These are phyloP conservation scores for Pichia sp. DNA, from an alignment of 1,139 yeast genomes.

Conservation along the genomic window DNA sequence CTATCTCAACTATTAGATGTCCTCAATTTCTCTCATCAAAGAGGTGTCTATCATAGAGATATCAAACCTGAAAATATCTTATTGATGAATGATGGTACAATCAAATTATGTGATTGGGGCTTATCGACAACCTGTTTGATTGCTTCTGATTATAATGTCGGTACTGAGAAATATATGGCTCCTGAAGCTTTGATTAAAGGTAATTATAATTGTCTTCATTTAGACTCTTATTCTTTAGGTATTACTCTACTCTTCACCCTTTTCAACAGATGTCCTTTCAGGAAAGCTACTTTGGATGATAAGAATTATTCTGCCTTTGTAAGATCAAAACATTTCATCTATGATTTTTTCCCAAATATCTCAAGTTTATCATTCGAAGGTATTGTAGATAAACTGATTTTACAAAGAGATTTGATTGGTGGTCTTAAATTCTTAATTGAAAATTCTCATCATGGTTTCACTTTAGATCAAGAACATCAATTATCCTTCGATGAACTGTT, in stretches of 20 bases:
- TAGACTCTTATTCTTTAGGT: constrained; percentile 86
- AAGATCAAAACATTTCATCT: constrained; percentile 23
- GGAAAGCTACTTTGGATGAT: constrained; percentile 25
- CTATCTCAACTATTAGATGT: constrained; percentile 38
- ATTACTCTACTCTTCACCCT: constrained; percentile 47
- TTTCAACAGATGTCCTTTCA: constrained; percentile 38
- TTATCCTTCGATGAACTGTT: background rate
- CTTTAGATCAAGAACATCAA: constrained; percentile 26
- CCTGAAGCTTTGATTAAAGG: constrained; percentile 50
- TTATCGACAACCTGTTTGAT: constrained; percentile 36
- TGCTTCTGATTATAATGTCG: constrained; percentile 42
- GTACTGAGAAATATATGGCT: constrained; percentile 54
- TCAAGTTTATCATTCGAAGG: constrained; percentile 22
- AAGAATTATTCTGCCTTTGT: constrained; percentile 23
- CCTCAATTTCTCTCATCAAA: constrained; percentile 35
- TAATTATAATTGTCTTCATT: constrained; percentile 49
- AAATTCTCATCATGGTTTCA: constrained; percentile 24
- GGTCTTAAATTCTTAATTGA: constrained; percentile 13
- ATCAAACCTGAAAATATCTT: constrained; percentile 50
- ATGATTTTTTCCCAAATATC: constrained; percentile 27
- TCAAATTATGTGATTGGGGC: constrained; percentile 54
- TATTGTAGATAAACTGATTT: constrained; percentile 23
- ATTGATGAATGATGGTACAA: constrained; percentile 35
- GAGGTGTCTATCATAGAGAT: constrained; percentile 46
- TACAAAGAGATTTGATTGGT: constrained; percentile 23